A percentile compares a stretch with the other conserved stretches of the same genome.
Conservation (phyloP, 2,329 filamentous ascomycete species). For the Aspergillus neotritici region DNA sequence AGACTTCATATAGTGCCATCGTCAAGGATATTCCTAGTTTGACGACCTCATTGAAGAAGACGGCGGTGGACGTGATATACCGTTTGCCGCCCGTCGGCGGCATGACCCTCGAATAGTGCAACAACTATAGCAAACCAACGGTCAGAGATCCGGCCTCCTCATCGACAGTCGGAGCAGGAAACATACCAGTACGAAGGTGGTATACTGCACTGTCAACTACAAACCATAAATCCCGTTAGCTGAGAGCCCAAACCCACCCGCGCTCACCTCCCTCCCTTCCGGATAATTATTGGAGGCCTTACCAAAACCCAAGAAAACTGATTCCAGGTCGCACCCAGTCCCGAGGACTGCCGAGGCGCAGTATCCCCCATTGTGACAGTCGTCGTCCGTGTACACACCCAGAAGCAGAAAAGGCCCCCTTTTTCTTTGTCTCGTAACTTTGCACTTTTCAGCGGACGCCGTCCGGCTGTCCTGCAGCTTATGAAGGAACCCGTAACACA, state of each 20-base stretch:
- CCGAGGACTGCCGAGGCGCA: constrained; percentile 27
- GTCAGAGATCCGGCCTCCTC: constrained; percentile 9
- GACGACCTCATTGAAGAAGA: constrained; percentile 87
- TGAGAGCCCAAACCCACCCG: not conserved
- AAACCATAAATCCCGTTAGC: constrained; percentile 8
- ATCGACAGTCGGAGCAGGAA: not conserved
- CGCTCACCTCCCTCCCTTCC: no score
- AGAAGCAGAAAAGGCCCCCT: no score
- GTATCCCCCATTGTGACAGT: constrained; percentile 29
- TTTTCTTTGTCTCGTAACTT: no score
- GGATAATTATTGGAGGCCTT: constrained; percentile 14
- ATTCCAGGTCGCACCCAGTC: constrained; percentile 29
- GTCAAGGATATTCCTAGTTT: constrained; percentile 83
- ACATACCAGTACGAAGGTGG: constrained; percentile 41
- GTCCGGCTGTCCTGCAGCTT: no score
- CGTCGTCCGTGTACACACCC: not conserved
- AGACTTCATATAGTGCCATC: constrained; percentile 82
- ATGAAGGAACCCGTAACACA: no score
- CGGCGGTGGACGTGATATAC: constrained; percentile 89
- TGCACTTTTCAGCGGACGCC: no score
- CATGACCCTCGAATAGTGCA: constrained; percentile 95
- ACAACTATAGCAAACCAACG: constrained; percentile 53
- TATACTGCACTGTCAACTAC: constrained; percentile 43
- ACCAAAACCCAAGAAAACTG: constrained; percentile 38
- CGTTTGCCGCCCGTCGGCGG: constrained; percentile 74